Evolutionary conservation across 371 early-diverging fungal genomes (phyloP).

Genomic region (Batkoa obscura): DNA sequence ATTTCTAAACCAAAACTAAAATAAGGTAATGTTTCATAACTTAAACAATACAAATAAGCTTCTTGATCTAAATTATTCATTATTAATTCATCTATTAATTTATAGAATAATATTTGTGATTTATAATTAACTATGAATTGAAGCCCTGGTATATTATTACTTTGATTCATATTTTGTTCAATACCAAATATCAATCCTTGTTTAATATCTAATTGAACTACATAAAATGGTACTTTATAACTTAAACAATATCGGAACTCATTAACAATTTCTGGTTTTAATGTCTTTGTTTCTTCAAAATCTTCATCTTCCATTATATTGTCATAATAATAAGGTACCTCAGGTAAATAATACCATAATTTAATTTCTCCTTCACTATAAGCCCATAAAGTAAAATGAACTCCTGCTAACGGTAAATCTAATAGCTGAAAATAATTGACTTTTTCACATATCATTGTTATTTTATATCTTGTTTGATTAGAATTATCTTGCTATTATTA

Average conservation of each 20-base stretch:
- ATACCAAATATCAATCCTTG: conserved; percentile 63
- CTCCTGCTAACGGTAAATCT: conserved; percentile 35
- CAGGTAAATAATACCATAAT: conserved; percentile 1
- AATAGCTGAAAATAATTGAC: conserved; percentile 34
- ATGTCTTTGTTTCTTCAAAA: not conserved
- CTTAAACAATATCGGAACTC: not conserved
- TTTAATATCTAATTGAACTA: conserved; percentile 43
- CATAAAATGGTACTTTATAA: not conserved
- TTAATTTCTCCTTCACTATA: not conserved
- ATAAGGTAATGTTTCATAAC: conserved; percentile 48
- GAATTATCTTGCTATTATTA: conserved; percentile 7
- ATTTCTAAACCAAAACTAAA: conserved; percentile 72
- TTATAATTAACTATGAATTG: conserved; percentile 46
- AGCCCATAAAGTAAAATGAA: conserved; percentile 5
- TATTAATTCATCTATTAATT: not conserved
- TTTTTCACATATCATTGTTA: conserved; percentile 32
- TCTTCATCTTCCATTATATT: not conserved
- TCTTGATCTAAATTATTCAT: not conserved
- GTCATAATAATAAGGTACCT: not conserved
- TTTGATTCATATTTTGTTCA: conserved; percentile 33
- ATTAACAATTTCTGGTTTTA: no score
- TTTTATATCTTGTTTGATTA: conserved; percentile 22
- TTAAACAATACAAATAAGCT: not conserved
- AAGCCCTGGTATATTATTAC: conserved; percentile 25
- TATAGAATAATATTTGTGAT: conserved; percentile 16